Base-by-base conservation (phyloP, 192 early-diverging fungal species). In the Helicostylum pulchrum region DNA sequence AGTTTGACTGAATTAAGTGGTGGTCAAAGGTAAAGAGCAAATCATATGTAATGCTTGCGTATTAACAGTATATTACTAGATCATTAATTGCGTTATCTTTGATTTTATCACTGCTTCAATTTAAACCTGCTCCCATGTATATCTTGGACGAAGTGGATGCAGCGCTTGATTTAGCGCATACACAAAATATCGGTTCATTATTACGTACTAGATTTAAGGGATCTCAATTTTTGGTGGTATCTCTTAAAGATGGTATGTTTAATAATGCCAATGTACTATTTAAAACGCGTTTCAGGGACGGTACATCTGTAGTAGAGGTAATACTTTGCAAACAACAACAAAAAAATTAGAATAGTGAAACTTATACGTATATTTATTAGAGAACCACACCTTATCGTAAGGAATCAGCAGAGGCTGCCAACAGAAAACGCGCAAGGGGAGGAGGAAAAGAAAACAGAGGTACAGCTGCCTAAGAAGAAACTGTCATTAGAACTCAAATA, bases 41-140 rank as follows among this genome's bases (percentile, higher is more conserved):
- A 23, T 48, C 14, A 3, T 19, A 48, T 17, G 1, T 15, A 19
- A 48, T 7, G 7, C 3, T 36, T 7, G 9, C 2, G 20, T 19
- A 47, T 56, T 45, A 32, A 17, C 19, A 17, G n/a, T 17, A 19
- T 10, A 4, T 36, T 30, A 50, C 36, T 67, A 91, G 92, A 58
- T 98, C 96, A 5, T 78, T 99, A 49, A 91, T 99, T 64, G 97
- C 97, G 0, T 85, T 99, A 30, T 94, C 97, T 10, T 76, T 99
- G 44, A 98, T 99, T 64, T 79, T 99, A 39, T 91, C 97, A 23
- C 76, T 99, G 21, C 82, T 99, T 11, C 94, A 97, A 83, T 98
- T 93, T 73, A 99, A 99, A 71, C 97, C 97, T 9, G 97, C 97
- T 0, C 97, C 97, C 12, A 97, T 99, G 97, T 99, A 99, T 77